Evolutionary conservation across 805 yeast genomes (phyloP).

Genomic region (Hanseniaspora pseudoguilliermondii): DNA sequence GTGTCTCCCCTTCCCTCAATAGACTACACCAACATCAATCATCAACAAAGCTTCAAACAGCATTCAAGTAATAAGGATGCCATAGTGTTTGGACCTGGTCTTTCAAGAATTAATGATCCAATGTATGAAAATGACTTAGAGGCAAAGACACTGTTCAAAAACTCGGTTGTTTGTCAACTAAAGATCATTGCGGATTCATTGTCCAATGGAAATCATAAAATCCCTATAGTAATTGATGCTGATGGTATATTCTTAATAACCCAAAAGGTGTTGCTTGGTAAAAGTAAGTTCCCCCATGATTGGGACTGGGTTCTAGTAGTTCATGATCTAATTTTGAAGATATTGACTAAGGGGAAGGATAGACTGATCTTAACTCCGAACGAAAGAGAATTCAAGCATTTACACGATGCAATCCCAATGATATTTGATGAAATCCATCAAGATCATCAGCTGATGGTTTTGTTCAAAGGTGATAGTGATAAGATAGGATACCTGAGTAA

Average conservation of each 20-base stretch:
- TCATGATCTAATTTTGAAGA: slow-evolving; percentile 19
- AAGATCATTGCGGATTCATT: neutral
- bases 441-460: neutral
- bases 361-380: slow-evolving; percentile 79
- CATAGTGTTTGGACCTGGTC: slow-evolving; percentile 11
- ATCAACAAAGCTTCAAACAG: neutral
- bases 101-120: slow-evolving; percentile 5
- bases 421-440: neutral
- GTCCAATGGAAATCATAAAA: slow-evolving; percentile 18
- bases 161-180: neutral
- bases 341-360: slow-evolving; percentile 39
- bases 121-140: neutral
- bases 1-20: neutral
- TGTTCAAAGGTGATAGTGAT: slow-evolving; percentile 65
- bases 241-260: slow-evolving; percentile 68
- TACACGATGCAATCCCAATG: neutral
- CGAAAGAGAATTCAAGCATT: slow-evolving; percentile 64
- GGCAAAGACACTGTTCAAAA: slow-evolving; percentile 2
- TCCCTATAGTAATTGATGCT: slow-evolving; percentile 80
- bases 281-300: neutral
- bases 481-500: slow-evolving; percentile 27
- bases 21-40: neutral
- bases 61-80: neutral
- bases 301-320: slow-evolving; percentile 3
- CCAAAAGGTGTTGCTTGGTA: slow-evolving; percentile 13